Evolutionary conservation across 352 stramenopile genomes (phyloP).

Genomic region (Phytophthora agathidicida): DNA sequence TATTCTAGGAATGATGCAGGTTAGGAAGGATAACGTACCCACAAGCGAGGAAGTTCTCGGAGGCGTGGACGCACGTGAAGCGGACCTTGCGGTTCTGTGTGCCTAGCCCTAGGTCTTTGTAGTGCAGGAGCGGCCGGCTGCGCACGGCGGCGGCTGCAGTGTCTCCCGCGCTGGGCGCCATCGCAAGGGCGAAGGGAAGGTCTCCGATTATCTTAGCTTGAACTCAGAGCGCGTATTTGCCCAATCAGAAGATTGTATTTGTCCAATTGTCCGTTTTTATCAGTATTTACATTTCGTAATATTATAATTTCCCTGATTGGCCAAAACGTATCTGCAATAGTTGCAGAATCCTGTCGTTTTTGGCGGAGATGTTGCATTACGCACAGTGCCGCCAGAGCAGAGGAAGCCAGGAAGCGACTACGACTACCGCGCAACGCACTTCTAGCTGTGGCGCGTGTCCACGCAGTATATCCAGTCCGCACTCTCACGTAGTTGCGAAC

Average conservation of each 20-base stretch:
- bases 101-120: slow-evolving; percentile 63
- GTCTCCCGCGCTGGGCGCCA: slow-evolving; percentile 26
- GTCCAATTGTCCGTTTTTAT: too few species aligned
- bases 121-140: slow-evolving; percentile 70
- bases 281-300: too few species aligned
- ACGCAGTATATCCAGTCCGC: not conserved
- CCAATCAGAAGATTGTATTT: too few species aligned
- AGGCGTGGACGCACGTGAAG: slow-evolving; percentile 86
- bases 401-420: slow-evolving; percentile 1
- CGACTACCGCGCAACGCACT: not conserved
- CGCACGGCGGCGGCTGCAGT: slow-evolving; percentile 26
- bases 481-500: not conserved
- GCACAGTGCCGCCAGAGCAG: too few species aligned
- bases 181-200: slow-evolving; percentile 5
- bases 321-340: too few species aligned
- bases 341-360: too few species aligned
- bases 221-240: too few species aligned
- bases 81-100: slow-evolving; percentile 69
- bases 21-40: slow-evolving; percentile 51
- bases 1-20: not conserved
- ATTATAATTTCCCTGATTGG: too few species aligned
- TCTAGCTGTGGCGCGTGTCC: not conserved
- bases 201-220: slow-evolving; percentile 15
- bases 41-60: slow-evolving; percentile 86
- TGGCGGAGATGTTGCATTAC: not conserved